A percentile compares a stretch with the other conserved stretches of the same genome.
Conservation (phyloP, 139 green algal species). For the Ulvella scutata region DNA sequence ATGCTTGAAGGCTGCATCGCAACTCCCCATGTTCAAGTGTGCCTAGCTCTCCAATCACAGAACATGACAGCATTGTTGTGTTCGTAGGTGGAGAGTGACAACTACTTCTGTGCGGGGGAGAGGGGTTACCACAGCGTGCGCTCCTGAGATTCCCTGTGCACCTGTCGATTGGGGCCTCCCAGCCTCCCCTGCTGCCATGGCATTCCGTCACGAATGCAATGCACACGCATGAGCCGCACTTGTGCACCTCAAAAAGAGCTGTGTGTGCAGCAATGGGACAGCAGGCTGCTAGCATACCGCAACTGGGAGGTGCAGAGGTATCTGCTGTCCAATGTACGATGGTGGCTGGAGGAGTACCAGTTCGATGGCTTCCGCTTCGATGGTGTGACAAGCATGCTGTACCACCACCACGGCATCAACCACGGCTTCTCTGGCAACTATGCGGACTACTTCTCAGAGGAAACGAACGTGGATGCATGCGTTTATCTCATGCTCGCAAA, state of each 20-base stretch:
- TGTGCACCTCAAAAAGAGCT: background rate
- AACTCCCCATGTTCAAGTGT: too few relatives aligned
- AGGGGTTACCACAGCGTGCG: conserved; percentile 3
- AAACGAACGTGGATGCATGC: conserved; percentile 83
- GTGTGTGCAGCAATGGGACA: conserved; percentile 66
- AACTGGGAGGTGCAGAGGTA: conserved; percentile 58
- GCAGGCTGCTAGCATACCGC: conserved; percentile 72
- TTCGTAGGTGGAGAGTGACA: conserved; percentile 47
- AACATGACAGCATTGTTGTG: too few relatives aligned
- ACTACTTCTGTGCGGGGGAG: conserved; percentile 65
- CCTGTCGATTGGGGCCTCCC: background rate
- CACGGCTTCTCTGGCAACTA: conserved; percentile 71
- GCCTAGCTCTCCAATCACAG: too few relatives aligned
- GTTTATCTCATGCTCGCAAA: conserved; percentile 96
- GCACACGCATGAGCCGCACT: too few relatives aligned
- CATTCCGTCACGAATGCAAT: too few relatives aligned
- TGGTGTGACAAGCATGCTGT: conserved; percentile 95
- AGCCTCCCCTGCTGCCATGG: too few relatives aligned
- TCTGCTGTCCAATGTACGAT: conserved; percentile 87
- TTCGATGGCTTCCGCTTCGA: conserved; percentile 96
- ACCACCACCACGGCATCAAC: conserved; percentile 90
- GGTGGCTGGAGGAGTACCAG: conserved; percentile 88
- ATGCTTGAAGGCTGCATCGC: too few relatives aligned
- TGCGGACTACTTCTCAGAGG: conserved; percentile 46
- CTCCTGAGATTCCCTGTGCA: background rate